Base-by-base conservation (phyloP, 306 rosid genomes). In the Rosa persica region DNA sequence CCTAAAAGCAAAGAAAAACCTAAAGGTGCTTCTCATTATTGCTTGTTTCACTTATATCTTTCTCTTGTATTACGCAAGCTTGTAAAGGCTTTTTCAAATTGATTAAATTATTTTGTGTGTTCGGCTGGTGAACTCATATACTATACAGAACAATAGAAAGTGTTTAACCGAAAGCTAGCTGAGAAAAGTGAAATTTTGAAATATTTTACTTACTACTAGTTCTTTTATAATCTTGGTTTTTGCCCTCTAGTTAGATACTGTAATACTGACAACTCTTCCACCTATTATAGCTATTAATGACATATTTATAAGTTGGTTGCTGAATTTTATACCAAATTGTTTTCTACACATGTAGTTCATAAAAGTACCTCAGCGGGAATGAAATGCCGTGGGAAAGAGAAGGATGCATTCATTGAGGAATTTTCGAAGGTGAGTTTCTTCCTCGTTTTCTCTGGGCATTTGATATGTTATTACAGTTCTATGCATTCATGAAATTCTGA, bases 1-100 rank as follows among this genome's bases (percentile, higher is more conserved):
- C 34, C 34, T 30, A 30, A 30, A 30, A 30, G 34, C 1, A 30
- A 30, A 30, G 34, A 30, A 30, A 71, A 57, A 66, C 87, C 77
- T 67, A 55, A 73, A 87, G 88, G 87, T 87, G 75, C 65, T 66
- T 82, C 58, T 42, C 70, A n/a, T 62, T 78, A 66, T 42, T 67
- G 40, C 40, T 40, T 79, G 17, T 46, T 81, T 58, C 48, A 73
- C 76, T 73, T 38, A 5, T 55, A 27, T 16, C 23, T n/a, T n/a
- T 57, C 23, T n/a, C 0, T 19, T 6, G 12, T 65, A 12, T 42
- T 13, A 0, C 13, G 47, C 58, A 71, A 48, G 38, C 62, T 72
- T 74, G 19, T 8, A 62, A 51, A 22, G 38, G 69, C 51, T 76
- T 36, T 51, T 44, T 49, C 39, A 17, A 36, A 19, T 46, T 72